These are phyloP conservation scores for Paecilomyces formosus DNA, from an alignment of 2,329 filamentous ascomycete genomes.

Conservation along the genomic window DNA sequence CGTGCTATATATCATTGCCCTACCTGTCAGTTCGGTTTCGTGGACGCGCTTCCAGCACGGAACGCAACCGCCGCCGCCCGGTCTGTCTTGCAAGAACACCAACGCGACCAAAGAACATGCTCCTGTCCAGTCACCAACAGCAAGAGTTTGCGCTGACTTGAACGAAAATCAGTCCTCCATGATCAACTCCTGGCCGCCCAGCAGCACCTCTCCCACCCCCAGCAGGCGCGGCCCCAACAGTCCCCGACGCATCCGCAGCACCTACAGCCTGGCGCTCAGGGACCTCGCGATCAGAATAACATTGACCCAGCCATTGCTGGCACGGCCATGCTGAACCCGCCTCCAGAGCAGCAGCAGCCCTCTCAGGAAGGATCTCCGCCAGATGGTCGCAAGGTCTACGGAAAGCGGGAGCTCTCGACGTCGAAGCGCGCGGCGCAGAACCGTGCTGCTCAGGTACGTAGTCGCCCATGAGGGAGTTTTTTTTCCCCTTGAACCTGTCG, in stretches of 20 bases:
- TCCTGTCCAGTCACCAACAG: background rate
- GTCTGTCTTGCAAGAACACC: background rate
- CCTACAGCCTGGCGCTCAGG: constrained; percentile 31
- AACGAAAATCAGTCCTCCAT: constrained; percentile 47
- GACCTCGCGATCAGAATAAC: constrained; percentile 44
- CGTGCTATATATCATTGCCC: background rate
- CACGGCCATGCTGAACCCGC: constrained; percentile 39
- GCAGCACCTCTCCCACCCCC: constrained; percentile 38
- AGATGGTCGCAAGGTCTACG: constrained; percentile 58
- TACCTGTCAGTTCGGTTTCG: background rate
- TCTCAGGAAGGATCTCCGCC: constrained; percentile 13
- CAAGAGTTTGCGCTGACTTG: background rate
- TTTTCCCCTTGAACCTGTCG: background rate
- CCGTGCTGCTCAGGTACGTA: constrained; percentile 82
- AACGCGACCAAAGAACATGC: background rate
- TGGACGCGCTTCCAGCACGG: background rate
- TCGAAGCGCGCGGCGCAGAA: constrained; percentile 97
- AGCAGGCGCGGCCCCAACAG: constrained; percentile 31
- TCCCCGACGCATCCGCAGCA: constrained; percentile 34
- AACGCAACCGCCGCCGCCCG: no score
- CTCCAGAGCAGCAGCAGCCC: constrained; percentile 24
- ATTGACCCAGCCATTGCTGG: constrained; percentile 54
- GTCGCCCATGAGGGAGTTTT: constrained; percentile 2
- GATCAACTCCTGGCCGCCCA: constrained; percentile 53
- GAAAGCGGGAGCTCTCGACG: constrained; percentile 83